Conservation (phyloP, 257 asterid species). For the Solanum paucissectum region DNA sequence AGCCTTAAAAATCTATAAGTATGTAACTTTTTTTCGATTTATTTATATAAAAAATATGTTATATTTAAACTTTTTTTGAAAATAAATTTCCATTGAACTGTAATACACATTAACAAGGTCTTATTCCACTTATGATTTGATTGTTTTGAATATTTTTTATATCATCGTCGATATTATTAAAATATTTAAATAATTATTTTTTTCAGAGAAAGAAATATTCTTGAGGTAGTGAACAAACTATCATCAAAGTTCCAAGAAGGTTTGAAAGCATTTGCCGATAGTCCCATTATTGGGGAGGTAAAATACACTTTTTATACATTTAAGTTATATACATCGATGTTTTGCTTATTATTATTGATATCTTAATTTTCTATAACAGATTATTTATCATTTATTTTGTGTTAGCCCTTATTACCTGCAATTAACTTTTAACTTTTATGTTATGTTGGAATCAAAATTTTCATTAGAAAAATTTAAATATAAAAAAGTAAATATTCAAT, state of each 20-base stretch:
- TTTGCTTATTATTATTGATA: no score
- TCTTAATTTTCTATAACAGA: no score
- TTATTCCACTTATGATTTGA: no score
- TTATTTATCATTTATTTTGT: background rate
- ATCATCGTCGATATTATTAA: no score
- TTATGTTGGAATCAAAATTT: background rate
- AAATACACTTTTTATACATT: no score
- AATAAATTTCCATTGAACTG: no score
- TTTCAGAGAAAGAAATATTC: constrained; percentile 63
- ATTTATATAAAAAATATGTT: no score
- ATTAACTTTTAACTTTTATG: background rate
- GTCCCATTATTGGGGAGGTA: constrained; percentile 93
- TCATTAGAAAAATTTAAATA: background rate
- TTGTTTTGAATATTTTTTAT: no score
- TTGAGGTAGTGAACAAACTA: constrained; percentile 56
- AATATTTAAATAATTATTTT: background rate
- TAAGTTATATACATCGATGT: background rate
- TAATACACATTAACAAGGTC: no score
- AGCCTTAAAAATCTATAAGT: background rate
- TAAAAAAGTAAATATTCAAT: background rate
- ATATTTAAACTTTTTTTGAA: no score
- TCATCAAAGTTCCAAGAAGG: constrained; percentile 83
- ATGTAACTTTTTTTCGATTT: no score
- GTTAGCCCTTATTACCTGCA: background rate
- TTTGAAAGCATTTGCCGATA: constrained; percentile 59